Evolutionary conservation across 352 stramenopile species (phyloP).

Genomic region (Pythium chondricola): DNA sequence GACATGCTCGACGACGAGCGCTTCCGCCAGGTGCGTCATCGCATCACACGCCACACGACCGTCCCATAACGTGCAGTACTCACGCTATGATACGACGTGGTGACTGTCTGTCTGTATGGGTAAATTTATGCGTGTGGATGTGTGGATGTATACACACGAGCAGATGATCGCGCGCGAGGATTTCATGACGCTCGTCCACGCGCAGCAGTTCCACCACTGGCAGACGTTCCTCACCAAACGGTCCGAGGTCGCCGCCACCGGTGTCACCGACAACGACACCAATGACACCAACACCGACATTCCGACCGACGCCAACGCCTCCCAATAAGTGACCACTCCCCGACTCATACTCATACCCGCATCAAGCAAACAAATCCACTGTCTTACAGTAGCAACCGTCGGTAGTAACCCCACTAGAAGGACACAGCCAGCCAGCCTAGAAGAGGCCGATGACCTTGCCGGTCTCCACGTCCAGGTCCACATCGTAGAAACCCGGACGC

Average conservation of each 20-base stretch:
- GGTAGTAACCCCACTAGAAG: too few species aligned
- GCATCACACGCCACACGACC: background rate
- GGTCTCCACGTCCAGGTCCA: constrained; percentile 93
- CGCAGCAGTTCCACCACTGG: constrained; percentile 89
- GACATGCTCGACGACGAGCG: constrained; percentile 84
- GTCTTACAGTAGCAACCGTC: too few species aligned
- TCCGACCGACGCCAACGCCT: background rate
- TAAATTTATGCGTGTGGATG: background rate
- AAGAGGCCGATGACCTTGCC: constrained; percentile 97
- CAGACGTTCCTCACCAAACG: constrained; percentile 84
- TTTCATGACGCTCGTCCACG: constrained; percentile 84
- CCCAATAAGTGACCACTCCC: background rate
- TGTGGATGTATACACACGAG: background rate
- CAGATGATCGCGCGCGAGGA: constrained; percentile 83
- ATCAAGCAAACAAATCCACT: too few species aligned
- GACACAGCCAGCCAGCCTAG: constrained; percentile 34
- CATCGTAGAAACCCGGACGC: constrained; percentile 97
- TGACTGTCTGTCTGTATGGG: background rate
- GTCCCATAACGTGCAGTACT: too few species aligned
- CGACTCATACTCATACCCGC: too few species aligned
- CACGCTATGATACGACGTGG: too few species aligned
- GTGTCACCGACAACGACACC: constrained; percentile 2
- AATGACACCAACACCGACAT: constrained; percentile 4
- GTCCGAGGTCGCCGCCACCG: constrained; percentile 31
- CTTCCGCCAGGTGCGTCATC: constrained; percentile 54